Percentiles rank a stretch among this genome's conserved stretches.
Conservation (phyloP, 306 rosid species). For the Rubus parviflorus region DNA sequence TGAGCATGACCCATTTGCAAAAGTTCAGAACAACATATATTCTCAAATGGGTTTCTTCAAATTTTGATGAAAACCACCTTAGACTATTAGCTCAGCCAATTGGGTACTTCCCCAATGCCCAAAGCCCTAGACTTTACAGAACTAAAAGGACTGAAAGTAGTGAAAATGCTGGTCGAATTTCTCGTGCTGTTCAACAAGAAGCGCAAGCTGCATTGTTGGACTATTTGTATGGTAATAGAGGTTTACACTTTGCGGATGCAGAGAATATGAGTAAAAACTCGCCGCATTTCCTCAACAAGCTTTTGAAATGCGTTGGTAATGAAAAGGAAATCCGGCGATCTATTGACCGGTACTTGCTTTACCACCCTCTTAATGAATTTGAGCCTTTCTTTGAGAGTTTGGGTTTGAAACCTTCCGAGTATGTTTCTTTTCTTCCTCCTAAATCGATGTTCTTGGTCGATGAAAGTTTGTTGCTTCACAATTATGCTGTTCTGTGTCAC, state of each 20-base stretch:
- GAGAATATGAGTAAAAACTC: slow-evolving; percentile 77
- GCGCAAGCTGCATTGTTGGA: slow-evolving; percentile 76
- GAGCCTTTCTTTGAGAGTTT: slow-evolving; percentile 84
- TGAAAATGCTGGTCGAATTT: slow-evolving; percentile 12
- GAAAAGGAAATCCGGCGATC: slow-evolving; percentile 32
- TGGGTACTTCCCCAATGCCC: slow-evolving; percentile 26
- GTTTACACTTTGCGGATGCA: slow-evolving; percentile 64
- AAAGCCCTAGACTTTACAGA: slow-evolving; percentile 45
- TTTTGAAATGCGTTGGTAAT: slow-evolving; percentile 35
- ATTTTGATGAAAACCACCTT: slow-evolving; percentile 23
- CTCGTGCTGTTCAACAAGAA: slow-evolving; percentile 32
- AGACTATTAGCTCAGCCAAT: slow-evolving; percentile 9
- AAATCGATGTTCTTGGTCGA: slow-evolving; percentile 59
- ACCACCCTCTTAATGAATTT: slow-evolving; percentile 83
- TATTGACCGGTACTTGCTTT: slow-evolving; percentile 48
- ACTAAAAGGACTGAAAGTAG: slow-evolving; percentile 20
- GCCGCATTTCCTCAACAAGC: slow-evolving; percentile 52
- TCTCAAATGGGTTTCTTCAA: slow-evolving; percentile 29
- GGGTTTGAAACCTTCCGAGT: slow-evolving; percentile 74
- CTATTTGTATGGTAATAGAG: slow-evolving; percentile 66
- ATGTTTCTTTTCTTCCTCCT: slow-evolving; percentile 51
- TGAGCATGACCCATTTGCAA: slow-evolving; percentile 46
- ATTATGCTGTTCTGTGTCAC: slow-evolving; percentile 48
- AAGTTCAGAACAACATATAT: slow-evolving; percentile 29
- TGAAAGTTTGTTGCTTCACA: slow-evolving; percentile 54